Evolutionary conservation across 805 yeast genomes (phyloP), one percentile per base, ranked within the genome.

Genomic region (Saturnispora saitoi): DNA sequence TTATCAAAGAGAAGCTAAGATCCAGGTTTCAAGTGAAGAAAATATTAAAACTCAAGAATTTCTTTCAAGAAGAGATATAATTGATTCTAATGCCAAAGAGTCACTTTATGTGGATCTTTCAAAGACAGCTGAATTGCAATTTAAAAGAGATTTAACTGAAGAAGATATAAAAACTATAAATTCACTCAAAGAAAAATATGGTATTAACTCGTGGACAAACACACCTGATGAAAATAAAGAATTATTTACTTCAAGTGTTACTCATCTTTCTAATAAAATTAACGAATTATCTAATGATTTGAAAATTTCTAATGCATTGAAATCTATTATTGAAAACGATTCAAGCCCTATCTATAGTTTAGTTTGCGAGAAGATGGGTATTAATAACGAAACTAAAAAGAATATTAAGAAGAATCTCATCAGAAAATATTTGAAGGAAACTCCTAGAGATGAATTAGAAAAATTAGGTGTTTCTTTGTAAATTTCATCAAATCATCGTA

Each of bases 1-100:
- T 54, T 89, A 85, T 69, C 85, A 85, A 63, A 70, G 72, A 38
- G 78, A 82, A 58, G 95, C 95, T 45, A 83, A 81, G 57, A 68
- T 69, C 43, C 73, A 76, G 55, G 91, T 89, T 17, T 66, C 71
- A 1, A 59, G 67, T n/a, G 95, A 88, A 62, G 95, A 87, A 66
- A 65, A 71, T 34, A 59, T 58, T 41, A 80, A 77, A 65, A 71
- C 80, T 34, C 58, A 68, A 45, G 76, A 75, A 42, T 83, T 86
- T 58, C 64, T 79, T 48, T 60, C 67, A 32, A 77, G 76, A 58
- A 75, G 83, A 58, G 58, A 61, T 31, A 57, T 58, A 29, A 51
- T 54, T 40, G 62, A 60, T 44, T 17, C 51, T 10, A 55, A 55
- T 39, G 40, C 41, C n/a, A 45, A 49, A 17, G 57, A 51, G 29